These are phyloP conservation scores for Solanum bulbocastanum DNA, from an alignment of 257 asterid genomes.

Conservation along the genomic window DNA sequence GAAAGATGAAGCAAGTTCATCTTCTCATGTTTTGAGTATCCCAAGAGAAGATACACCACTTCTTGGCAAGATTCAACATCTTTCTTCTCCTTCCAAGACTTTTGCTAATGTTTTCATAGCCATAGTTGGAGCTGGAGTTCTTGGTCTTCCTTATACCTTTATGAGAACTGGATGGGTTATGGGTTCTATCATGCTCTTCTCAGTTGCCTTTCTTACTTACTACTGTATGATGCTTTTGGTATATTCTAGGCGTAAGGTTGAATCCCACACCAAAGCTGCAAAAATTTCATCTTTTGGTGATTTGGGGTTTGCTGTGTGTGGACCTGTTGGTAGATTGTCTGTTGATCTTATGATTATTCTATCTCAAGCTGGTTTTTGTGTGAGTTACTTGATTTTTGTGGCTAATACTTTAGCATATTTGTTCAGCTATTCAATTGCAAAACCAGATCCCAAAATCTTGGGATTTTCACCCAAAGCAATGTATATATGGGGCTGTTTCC, in stretches of 20 bases:
- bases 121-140: constrained; percentile 89
- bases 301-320: constrained; percentile 70
- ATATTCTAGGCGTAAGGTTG: constrained; percentile 41
- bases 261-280: constrained; percentile 19
- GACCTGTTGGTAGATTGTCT: constrained; percentile 52
- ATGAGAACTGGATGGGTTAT: constrained; percentile 83
- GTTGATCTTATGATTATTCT: constrained; percentile 70
- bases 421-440: constrained; percentile 25
- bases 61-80: constrained; percentile 18
- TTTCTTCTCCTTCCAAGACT: constrained; percentile 67
- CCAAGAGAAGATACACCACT: constrained; percentile 74
- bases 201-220: constrained; percentile 59
- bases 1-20: constrained; percentile 38
- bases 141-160: constrained; percentile 83
- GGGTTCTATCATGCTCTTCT: constrained; percentile 43
- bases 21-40: constrained; percentile 29
- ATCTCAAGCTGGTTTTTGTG: constrained; percentile 86
- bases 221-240: constrained; percentile 77
- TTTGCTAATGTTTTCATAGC: constrained; percentile 77
- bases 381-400: constrained; percentile 62
- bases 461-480: constrained; percentile 47
- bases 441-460: constrained; percentile 18
- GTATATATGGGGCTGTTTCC: constrained; percentile 73
- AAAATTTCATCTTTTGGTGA: constrained; percentile 75
- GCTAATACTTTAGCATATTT: constrained; percentile 57